Evolutionary conservation across 2,329 filamentous ascomycete genomes (phyloP).

Genomic region (Gaeumannomyces tritici): DNA sequence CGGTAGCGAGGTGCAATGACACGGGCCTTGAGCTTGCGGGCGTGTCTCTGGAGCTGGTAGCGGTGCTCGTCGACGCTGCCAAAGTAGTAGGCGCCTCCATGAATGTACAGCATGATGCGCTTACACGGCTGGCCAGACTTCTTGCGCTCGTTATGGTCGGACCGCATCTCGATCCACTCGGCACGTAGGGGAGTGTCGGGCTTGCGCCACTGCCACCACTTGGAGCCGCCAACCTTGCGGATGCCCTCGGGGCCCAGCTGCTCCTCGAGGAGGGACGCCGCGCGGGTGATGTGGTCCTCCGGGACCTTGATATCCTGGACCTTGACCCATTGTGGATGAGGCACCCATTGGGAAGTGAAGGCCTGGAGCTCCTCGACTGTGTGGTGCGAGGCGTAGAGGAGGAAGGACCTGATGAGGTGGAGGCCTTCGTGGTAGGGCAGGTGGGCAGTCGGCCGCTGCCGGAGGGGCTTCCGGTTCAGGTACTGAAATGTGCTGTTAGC

Average conservation of each 20-base stretch:
- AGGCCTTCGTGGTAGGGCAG: slow-evolving; percentile 93
- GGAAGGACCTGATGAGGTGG: slow-evolving; percentile 75
- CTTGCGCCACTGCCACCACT: slow-evolving; percentile 86
- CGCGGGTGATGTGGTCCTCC: slow-evolving; percentile 49
- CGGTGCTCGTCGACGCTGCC: slow-evolving; percentile 92
- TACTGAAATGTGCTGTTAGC: slow-evolving; percentile 43
- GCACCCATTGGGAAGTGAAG: slow-evolving; percentile 88
- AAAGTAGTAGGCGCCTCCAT: slow-evolving; percentile 93
- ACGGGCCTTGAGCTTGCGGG: slow-evolving; percentile 82
- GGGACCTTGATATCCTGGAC: slow-evolving; percentile 61
- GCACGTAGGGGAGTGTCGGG: slow-evolving; percentile 58
- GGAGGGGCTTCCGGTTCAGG: slow-evolving; percentile 65
- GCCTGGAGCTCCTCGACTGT: slow-evolving; percentile 88
- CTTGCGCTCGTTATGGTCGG: slow-evolving; percentile 66
- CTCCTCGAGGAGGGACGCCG: slow-evolving; percentile 57
- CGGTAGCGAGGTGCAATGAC: slow-evolving; percentile 84
- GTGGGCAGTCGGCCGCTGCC: slow-evolving; percentile 76
- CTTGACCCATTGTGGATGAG: slow-evolving; percentile 79
- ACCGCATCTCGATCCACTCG: slow-evolving; percentile 95
- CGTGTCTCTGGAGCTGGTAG: slow-evolving; percentile 96
- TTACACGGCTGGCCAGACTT: slow-evolving; percentile 49
- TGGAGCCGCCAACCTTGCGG: slow-evolving; percentile 64
- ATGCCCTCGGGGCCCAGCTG: slow-evolving; percentile 75
- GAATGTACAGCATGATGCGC: slow-evolving; percentile 85
- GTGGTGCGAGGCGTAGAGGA: slow-evolving; percentile 76